Evolutionary conservation across 176 grass and related monocot species (phyloP).

Genomic region (Ananas comosus): DNA sequence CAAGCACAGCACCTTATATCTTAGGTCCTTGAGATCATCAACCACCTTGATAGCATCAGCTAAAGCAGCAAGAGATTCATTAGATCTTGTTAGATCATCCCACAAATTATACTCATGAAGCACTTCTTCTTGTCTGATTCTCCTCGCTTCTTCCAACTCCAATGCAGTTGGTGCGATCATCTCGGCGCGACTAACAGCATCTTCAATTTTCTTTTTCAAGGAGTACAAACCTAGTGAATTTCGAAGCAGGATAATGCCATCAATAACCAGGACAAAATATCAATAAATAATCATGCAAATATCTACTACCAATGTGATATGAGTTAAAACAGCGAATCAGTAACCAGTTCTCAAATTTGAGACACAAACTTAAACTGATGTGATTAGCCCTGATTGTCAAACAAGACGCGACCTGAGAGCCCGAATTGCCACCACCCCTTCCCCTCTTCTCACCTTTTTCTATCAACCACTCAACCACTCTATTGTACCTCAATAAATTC

Average conservation of each 20-base stretch:
- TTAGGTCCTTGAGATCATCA: conserved; percentile 79
- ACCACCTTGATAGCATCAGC: conserved; percentile 63
- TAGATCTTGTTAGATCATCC: conserved; percentile 60
- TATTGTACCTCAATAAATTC: too few relatives aligned
- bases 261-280: not conserved
- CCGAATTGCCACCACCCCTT: too few relatives aligned
- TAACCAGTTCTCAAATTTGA: too few relatives aligned
- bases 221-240: conserved; percentile 58
- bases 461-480: too few relatives aligned
- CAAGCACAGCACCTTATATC: conserved; percentile 67
- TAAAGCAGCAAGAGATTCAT: conserved; percentile 55
- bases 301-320: too few relatives aligned
- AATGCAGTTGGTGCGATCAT: conserved; percentile 42
- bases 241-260: not conserved
- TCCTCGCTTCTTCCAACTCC: conserved; percentile 62
- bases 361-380: too few relatives aligned
- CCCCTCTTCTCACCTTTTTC: too few relatives aligned
- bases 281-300: too few relatives aligned
- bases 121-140: conserved; percentile 60
- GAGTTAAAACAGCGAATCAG: too few relatives aligned
- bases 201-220: conserved; percentile 76
- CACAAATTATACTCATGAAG: conserved; percentile 45
- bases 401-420: too few relatives aligned
- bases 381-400: too few relatives aligned
- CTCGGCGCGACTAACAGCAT: conserved; percentile 57